Conservation (phyloP, 129 eudicot species). For the Solidago caesia region DNA sequence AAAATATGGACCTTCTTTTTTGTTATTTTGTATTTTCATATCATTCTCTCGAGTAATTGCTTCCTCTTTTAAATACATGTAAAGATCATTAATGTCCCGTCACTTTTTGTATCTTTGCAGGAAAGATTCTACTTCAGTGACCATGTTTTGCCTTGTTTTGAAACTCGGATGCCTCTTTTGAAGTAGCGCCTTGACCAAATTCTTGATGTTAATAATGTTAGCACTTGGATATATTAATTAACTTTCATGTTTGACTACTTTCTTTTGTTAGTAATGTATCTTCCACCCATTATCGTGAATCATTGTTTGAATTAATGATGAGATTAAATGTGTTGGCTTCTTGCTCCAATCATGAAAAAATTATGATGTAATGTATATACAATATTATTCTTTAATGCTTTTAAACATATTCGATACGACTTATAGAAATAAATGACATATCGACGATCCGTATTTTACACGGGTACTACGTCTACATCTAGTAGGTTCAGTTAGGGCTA, state of each 20-base stretch:
- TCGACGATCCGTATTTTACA: too few species aligned
- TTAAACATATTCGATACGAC: too few species aligned
- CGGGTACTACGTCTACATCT: too few species aligned
- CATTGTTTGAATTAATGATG: too few species aligned
- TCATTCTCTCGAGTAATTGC: neutral
- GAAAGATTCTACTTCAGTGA: conserved; percentile 88
- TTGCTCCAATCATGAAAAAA: too few species aligned
- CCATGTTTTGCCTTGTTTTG: conserved; percentile 74
- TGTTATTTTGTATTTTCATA: neutral
- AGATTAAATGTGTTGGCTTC: too few species aligned
- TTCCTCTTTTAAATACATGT: neutral
- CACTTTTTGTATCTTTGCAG: conserved; percentile 38
- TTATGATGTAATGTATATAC: too few species aligned
- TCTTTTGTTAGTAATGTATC: too few species aligned
- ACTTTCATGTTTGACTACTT: neutral
- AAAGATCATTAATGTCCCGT: neutral
- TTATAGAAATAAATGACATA: too few species aligned
- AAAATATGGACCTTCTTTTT: neutral
- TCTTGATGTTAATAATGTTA: conserved; percentile 67
- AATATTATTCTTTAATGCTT: too few species aligned
- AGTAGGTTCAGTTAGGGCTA: too few species aligned
- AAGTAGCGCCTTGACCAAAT: conserved; percentile 86
- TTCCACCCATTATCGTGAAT: too few species aligned
- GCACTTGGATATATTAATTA: neutral
- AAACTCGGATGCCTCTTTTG: conserved; percentile 81